Conservation (phyloP, 345 rosid genomes). For the Bruguiera sexangula region DNA sequence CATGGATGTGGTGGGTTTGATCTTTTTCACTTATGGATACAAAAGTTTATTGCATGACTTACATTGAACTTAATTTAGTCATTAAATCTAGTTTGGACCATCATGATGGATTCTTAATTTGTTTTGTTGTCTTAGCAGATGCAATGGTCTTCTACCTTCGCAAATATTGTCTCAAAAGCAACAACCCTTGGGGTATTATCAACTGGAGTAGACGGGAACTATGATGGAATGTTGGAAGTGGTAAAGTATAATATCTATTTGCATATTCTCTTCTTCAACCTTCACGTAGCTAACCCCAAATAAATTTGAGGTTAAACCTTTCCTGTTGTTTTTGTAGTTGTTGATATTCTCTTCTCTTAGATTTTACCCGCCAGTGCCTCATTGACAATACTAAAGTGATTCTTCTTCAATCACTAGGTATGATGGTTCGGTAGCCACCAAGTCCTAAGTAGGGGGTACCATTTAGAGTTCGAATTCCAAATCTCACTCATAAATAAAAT, state of each 20-base stretch:
- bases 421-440: too few relatives aligned
- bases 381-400: too few relatives aligned
- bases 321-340: too few relatives aligned
- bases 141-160: slow-evolving; percentile 39
- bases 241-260: slow-evolving; percentile 23
- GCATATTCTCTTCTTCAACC: not conserved
- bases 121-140: slow-evolving; percentile 26
- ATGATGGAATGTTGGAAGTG: slow-evolving; percentile 42
- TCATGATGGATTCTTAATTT: not conserved
- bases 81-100: not conserved
- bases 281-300: too few relatives aligned
- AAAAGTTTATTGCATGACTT: not conserved
- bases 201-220: slow-evolving; percentile 22
- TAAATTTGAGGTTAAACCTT: too few relatives aligned
- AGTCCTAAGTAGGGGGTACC: too few relatives aligned
- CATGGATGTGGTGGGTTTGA: slow-evolving; percentile 35
- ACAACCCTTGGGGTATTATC: slow-evolving; percentile 32
- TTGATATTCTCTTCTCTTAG: too few relatives aligned
- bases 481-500: too few relatives aligned
- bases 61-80: not conserved
- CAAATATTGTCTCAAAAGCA: slow-evolving; percentile 40
- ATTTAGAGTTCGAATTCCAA: too few relatives aligned
- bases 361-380: too few relatives aligned
- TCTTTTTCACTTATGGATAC: not conserved
- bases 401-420: too few relatives aligned